These are phyloP conservation scores for Chaetoceros tenuissimus DNA, from an alignment of 108 stramenopile genomes.

Conservation along the genomic window DNA sequence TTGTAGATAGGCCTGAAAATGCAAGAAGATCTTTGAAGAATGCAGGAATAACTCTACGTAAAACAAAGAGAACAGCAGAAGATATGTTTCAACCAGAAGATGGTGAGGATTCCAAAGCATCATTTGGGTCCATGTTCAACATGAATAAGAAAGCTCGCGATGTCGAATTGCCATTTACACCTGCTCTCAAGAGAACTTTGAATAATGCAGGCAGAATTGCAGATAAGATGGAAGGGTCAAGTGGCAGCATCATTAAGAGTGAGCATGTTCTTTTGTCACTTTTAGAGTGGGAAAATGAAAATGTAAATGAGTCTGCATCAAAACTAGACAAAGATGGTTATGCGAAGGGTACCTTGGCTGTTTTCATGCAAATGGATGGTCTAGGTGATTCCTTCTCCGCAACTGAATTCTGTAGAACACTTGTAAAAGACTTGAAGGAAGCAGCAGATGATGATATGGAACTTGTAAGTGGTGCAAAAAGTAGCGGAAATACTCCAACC, in stretches of 20 bases:
- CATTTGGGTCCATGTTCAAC: constrained; percentile 19
- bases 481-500: constrained; percentile 35
- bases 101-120: constrained; percentile 1
- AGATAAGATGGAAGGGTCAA: constrained; percentile 25
- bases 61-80: constrained; percentile 12
- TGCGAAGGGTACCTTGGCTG: constrained; percentile 41
- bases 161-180: constrained; percentile 38
- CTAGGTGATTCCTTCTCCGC: constrained; percentile 29
- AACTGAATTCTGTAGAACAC: constrained; percentile 52
- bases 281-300: constrained; percentile 31
- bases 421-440: constrained; percentile 47
- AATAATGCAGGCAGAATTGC: constrained; percentile 27
- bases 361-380: constrained; percentile 54
- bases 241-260: constrained; percentile 22
- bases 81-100: constrained; percentile 18
- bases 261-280: constrained; percentile 55
- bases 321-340: constrained; percentile 21
- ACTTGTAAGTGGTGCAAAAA: constrained; percentile 24
- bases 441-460: constrained; percentile 24
- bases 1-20: constrained; percentile 41
- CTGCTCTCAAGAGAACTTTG: constrained; percentile 25
- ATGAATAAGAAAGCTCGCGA: constrained; percentile 21
- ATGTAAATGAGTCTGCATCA: constrained; percentile 15
- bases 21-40: constrained; percentile 29
- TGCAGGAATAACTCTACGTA: constrained; percentile 32